These are phyloP conservation scores for Bocquillonia castaneifolia DNA, from an alignment of 441 rosid genomes.

Conservation along the genomic window DNA sequence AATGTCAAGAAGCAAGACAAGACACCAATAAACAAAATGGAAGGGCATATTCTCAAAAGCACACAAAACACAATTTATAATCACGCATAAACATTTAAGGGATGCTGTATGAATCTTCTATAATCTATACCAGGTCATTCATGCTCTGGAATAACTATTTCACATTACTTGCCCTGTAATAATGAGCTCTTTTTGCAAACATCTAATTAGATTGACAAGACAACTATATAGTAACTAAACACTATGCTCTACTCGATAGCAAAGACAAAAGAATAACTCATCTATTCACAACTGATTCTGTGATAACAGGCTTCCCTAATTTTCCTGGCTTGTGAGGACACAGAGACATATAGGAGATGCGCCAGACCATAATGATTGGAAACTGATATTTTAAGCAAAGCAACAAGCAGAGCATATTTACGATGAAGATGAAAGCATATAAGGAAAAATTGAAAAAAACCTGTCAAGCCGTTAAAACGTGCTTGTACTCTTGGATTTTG, in stretches of 20 bases:
- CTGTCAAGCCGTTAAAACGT: conserved; percentile 73
- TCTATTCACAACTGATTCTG: not conserved
- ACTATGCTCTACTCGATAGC: not conserved
- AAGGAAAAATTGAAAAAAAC: conserved; percentile 46
- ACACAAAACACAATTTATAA: not conserved
- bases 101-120: not conserved
- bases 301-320: not conserved
- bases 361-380: not conserved
- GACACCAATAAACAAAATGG: not conserved
- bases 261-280: not conserved
- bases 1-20: not conserved
- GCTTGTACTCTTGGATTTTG: conserved; percentile 51
- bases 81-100: not conserved
- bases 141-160: not conserved
- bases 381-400: conserved; percentile 7
- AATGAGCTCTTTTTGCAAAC: not conserved
- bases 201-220: not conserved
- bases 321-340: not conserved
- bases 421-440: conserved; percentile 21
- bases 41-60: not conserved
- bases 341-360: not conserved
- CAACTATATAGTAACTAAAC: not conserved
- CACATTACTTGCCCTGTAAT: not conserved
- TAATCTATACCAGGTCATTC: not conserved
- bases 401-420: not conserved